Evolutionary conservation across 148 eudicot species (phyloP).

Genomic region (Salicornia ramosissima): DNA sequence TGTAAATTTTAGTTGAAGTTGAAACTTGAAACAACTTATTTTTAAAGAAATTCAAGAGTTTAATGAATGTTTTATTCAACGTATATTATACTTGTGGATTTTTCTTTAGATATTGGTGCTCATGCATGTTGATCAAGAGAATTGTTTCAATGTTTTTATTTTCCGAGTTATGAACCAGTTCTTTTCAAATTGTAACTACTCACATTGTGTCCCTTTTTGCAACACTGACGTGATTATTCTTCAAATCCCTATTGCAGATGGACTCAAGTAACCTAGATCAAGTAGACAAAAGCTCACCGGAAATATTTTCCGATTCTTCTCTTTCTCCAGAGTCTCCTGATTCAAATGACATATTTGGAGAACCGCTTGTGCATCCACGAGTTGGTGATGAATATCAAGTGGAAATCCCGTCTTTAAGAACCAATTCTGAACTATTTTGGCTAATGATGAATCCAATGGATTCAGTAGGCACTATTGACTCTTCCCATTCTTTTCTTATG

Average conservation of each 20-base stretch:
- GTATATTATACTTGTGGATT: neutral
- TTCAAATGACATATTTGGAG: conserved; percentile 37
- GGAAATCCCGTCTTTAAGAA: conserved; percentile 45
- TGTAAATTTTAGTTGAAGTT: neutral
- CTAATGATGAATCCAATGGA: conserved; percentile 24
- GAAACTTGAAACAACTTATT: neutral
- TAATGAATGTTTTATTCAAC: too few relatives aligned
- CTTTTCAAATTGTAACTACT: neutral
- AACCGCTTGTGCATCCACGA: conserved; percentile 45
- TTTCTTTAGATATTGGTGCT: neutral
- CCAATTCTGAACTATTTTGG: conserved; percentile 24
- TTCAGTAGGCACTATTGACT: neutral
- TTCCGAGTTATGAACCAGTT: neutral
- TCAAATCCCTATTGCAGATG: conserved; percentile 24
- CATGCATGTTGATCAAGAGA: neutral
- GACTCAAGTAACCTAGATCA: conserved; percentile 29
- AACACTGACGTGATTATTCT: neutral
- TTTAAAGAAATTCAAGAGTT: too few relatives aligned
- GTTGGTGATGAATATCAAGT: conserved; percentile 62
- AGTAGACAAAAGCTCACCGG: conserved; percentile 30
- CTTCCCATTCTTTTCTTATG: conserved; percentile 29
- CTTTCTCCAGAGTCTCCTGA: conserved; percentile 26
- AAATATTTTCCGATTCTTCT: conserved; percentile 30
- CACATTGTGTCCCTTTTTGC: neutral
- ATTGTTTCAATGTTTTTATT: neutral